phyloP scores from a whole-genome alignment of 371 early-diverging fungal genomes.

The Mucor sp. region DNA sequence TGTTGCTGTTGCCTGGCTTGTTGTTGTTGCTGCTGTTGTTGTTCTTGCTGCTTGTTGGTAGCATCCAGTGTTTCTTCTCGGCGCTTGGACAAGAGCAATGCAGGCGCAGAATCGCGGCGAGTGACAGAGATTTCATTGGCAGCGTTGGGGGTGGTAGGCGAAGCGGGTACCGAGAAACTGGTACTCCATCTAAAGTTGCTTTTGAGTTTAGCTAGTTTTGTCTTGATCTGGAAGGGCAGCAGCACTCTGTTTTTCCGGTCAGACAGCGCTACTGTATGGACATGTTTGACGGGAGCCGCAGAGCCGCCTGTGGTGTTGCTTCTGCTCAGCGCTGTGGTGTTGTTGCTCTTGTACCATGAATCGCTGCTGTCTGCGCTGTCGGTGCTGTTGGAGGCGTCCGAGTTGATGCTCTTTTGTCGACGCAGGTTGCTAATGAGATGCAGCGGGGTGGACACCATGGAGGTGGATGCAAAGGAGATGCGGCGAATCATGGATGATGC shows the following conservation, averaged over 20 bases:
- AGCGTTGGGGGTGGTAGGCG: background rate
- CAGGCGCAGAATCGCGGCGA: constrained; percentile 22
- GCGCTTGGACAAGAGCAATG: background rate
- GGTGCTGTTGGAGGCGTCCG: background rate
- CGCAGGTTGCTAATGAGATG: constrained; percentile 7
- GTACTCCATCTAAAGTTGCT: constrained; percentile 3
- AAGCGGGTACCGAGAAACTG: background rate
- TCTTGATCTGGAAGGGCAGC: constrained; percentile 3
- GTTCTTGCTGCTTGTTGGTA: background rate
- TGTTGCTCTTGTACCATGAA: background rate
- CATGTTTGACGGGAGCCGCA: background rate
- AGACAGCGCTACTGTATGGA: background rate
- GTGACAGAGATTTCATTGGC: background rate
- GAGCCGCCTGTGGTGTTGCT: constrained; percentile 1
- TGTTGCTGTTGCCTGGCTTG: background rate
- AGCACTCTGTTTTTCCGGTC: background rate
- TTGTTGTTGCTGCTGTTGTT: constrained; percentile 1
- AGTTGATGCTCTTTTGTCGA: constrained; percentile 15
- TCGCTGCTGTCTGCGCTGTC: background rate
- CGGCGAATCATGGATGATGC: constrained; percentile 13
- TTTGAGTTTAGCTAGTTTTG: background rate
- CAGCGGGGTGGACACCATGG: constrained; percentile 17
- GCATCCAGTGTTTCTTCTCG: background rate
- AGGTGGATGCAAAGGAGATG: constrained; percentile 21
- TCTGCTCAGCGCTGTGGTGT: background rate